These are phyloP conservation scores for Dovyalis caffra DNA, from an alignment of 345 rosid species.

Conservation along the genomic window DNA sequence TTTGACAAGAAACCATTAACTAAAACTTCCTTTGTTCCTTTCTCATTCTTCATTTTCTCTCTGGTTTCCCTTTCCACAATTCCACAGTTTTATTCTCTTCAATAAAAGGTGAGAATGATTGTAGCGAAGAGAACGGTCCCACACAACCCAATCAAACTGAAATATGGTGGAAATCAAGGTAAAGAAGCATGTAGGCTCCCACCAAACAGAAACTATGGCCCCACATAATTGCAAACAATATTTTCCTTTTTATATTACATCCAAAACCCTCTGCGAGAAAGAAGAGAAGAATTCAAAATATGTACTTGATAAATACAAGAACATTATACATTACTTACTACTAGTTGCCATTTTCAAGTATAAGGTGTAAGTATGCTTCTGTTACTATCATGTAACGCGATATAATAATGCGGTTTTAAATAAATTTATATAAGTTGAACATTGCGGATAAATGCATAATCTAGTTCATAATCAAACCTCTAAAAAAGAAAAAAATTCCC, in stretches of 20 bases:
- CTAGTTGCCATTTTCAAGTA: background rate
- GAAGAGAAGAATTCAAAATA: background rate
- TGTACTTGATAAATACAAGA: background rate
- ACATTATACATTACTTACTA: background rate
- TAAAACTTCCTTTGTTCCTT: constrained; percentile 19
- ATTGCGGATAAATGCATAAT: too few species aligned
- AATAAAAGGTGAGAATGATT: constrained; percentile 10
- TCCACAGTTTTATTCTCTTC: constrained; percentile 10
- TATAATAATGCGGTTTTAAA: too few species aligned
- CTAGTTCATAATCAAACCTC: too few species aligned
- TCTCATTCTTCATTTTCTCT: constrained; percentile 12
- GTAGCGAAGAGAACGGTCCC: background rate
- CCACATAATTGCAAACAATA: background rate
- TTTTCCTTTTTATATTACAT: background rate
- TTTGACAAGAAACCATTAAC: constrained; percentile 41
- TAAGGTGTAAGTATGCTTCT: too few species aligned
- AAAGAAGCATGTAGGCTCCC: constrained; percentile 1
- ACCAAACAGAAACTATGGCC: background rate
- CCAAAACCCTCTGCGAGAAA: background rate
- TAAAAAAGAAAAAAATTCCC: too few species aligned
- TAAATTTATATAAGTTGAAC: too few species aligned
- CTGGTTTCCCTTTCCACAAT: constrained; percentile 6
- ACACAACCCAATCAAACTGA: background rate
- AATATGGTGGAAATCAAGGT: constrained; percentile 1
- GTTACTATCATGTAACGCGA: background rate